Evolutionary conservation across 1,284 basidiomycete genomes (phyloP).

Genomic region (Megacollybia platyphylla): DNA sequence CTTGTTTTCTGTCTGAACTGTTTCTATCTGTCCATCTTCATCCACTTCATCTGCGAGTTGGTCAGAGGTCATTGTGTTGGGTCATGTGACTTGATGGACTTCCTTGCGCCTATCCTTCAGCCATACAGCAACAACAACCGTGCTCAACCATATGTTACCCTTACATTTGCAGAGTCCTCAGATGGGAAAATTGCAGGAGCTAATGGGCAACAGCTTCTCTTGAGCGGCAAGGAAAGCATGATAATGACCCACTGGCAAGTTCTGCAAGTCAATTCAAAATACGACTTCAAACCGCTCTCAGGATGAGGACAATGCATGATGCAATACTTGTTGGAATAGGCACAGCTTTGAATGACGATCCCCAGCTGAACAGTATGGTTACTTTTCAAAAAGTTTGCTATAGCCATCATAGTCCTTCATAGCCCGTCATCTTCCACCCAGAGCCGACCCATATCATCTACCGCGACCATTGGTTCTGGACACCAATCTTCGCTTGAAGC

Average conservation of each 20-base stretch:
- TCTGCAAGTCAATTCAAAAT: not conserved
- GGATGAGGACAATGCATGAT: conserved; percentile 84
- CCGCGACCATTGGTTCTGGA: conserved; percentile 86
- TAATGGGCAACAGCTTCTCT: conserved; percentile 61
- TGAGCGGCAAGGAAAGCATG: conserved; percentile 86
- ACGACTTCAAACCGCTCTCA: conserved; percentile 15
- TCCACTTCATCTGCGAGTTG: conserved; percentile 5
- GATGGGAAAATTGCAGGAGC: conserved; percentile 87
- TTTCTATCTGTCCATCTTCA: conserved; percentile 6
- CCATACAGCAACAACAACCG: conserved; percentile 1
- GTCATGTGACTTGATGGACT: not conserved
- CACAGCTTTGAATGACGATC: conserved; percentile 86
- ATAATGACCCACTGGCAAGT: conserved; percentile 87
- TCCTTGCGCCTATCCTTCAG: conserved; percentile 5
- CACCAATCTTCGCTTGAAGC: conserved; percentile 52
- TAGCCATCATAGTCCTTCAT: conserved; percentile 1
- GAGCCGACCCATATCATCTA: conserved; percentile 26
- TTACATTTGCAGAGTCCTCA: conserved; percentile 93
- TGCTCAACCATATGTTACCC: conserved; percentile 52
- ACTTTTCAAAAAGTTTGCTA: not conserved
- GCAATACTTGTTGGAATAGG: conserved; percentile 87
- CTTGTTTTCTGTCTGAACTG: conserved; percentile 31
- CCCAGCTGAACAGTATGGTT: conserved; percentile 77
- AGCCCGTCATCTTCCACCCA: conserved; percentile 48
- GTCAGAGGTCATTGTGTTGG: not conserved